Conservation (phyloP, 495 filamentous ascomycete species). For the Evansstolkia leycettana region DNA sequence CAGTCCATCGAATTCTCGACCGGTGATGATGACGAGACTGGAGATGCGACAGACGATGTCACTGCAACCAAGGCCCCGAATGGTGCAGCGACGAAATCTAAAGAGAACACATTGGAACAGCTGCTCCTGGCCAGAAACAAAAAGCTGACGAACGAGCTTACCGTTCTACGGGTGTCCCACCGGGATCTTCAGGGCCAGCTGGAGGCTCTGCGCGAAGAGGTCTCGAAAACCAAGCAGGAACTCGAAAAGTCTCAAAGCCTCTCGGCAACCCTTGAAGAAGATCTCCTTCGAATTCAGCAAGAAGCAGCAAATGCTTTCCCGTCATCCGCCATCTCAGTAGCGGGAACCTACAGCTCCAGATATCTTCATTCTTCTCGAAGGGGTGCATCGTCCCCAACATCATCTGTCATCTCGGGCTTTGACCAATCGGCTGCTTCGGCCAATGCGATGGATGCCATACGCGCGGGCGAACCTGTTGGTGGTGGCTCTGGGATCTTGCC, state of each 20-base stretch:
- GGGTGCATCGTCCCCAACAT: conserved; percentile 74
- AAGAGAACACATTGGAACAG: conserved; percentile 79
- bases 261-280: conserved; percentile 82
- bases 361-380: conserved; percentile 66
- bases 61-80: conserved; percentile 23
- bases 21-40: conserved; percentile 66
- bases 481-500: conserved; percentile 86
- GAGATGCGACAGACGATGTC: conserved; percentile 16
- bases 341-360: conserved; percentile 79
- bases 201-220: conserved; percentile 66
- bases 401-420: conserved; percentile 94
- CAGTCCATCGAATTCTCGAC: conserved; percentile 90
- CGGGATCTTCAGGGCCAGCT: conserved; percentile 79
- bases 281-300: conserved; percentile 76
- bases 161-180: conserved; percentile 83
- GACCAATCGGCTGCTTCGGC: conserved; percentile 42
- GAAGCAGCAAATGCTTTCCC: conserved; percentile 74
- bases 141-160: conserved; percentile 87
- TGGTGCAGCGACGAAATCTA: conserved; percentile 40
- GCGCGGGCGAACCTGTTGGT: conserved; percentile 59
- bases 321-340: conserved; percentile 77
- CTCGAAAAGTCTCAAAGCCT: conserved; percentile 75
- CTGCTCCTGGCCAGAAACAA: conserved; percentile 88
- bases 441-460: conserved; percentile 43
- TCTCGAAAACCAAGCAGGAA: conserved; percentile 73